These are phyloP conservation scores for Cryphonectria nitschkei DNA, from an alignment of 2,329 filamentous ascomycete genomes.

Conservation along the genomic window DNA sequence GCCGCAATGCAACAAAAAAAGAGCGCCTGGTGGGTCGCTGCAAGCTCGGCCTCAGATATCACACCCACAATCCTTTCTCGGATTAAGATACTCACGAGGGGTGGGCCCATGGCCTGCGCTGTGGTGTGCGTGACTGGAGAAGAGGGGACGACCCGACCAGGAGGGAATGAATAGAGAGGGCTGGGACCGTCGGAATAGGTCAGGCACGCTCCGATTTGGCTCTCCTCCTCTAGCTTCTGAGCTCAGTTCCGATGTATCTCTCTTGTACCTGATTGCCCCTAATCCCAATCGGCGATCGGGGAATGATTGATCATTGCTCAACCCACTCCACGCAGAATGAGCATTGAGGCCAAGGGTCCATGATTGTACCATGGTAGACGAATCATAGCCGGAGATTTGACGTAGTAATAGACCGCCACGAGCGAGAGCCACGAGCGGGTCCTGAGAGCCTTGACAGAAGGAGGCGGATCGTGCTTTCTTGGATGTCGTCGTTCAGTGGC, in stretches of 20 bases:
- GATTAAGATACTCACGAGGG: neutral
- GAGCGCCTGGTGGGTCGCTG: neutral
- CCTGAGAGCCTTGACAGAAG: neutral
- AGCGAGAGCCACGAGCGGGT: neutral
- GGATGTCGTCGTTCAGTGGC: neutral
- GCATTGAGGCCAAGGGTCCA: neutral
- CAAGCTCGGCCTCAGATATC: slow-evolving; percentile 6
- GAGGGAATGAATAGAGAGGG: neutral
- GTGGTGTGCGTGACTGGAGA: neutral
- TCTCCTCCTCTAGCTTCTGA: slow-evolving; percentile 11
- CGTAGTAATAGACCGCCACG: neutral
- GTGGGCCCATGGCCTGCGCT: neutral
- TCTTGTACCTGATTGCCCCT: neutral
- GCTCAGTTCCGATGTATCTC: neutral
- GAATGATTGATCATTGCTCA: neutral
- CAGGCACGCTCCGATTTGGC: slow-evolving; percentile 24
- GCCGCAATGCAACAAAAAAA: slow-evolving; percentile 19
- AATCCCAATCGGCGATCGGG: slow-evolving; percentile 3
- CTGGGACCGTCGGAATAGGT: slow-evolving; percentile 19
- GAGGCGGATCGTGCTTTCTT: neutral
- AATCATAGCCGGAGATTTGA: neutral
- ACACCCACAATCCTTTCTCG: slow-evolving; percentile 1
- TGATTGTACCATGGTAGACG: neutral
- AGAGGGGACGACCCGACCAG: neutral
- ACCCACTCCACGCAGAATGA: neutral